Evolutionary conservation across 345 rosid species (phyloP).

Genomic region (Cardiospermum halicacabum): DNA sequence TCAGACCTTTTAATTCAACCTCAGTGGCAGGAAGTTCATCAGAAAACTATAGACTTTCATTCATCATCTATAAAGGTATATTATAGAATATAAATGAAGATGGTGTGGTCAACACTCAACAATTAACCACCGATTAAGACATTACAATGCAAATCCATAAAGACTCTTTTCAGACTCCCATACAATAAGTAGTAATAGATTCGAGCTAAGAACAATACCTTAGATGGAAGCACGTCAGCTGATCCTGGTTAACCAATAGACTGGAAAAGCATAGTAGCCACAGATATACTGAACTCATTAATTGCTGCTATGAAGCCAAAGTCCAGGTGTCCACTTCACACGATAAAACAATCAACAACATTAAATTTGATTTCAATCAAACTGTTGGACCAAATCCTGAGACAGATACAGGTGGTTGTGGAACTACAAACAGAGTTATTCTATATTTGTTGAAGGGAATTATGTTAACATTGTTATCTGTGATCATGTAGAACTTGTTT

Average conservation of each 20-base stretch:
- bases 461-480: background rate
- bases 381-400: background rate
- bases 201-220: background rate
- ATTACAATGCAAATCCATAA: background rate
- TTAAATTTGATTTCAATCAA: background rate
- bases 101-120: background rate
- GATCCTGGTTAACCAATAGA: background rate
- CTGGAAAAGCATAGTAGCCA: background rate
- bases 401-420: background rate
- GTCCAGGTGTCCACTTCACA: background rate
- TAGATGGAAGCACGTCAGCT: background rate
- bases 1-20: background rate
- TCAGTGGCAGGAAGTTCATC: background rate
- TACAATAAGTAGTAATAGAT: background rate
- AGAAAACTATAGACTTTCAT: background rate
- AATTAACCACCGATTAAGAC: background rate
- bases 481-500: background rate
- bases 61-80: background rate
- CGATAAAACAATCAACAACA: background rate
- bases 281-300: background rate
- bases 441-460: constrained; percentile 4
- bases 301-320: background rate
- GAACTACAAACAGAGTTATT: background rate
- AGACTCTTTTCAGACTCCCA: background rate
- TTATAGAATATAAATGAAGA: background rate